A percentile compares a stretch with the other conserved stretches of the same genome.
These are phyloP conservation scores for Dactylella cylindrospora DNA, from an alignment of 2,329 filamentous ascomycete species.

Conservation along the genomic window DNA sequence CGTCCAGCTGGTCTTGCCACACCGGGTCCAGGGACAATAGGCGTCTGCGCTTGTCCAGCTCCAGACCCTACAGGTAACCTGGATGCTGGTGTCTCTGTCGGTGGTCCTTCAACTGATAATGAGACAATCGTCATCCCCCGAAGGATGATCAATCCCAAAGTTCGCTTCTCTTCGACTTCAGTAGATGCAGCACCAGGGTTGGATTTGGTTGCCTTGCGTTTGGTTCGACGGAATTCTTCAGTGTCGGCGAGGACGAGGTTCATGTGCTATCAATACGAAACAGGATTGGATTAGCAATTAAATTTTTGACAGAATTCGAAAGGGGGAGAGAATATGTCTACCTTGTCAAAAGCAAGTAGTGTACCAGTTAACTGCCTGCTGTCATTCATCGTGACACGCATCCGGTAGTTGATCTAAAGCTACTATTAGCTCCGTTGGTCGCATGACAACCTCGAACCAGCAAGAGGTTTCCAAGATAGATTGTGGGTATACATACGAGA, in stretches of 20 bases:
- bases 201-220: conserved; percentile 78
- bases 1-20: conserved; percentile 88
- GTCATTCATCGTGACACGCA: conserved; percentile 94
- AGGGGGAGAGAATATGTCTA: conserved; percentile 52
- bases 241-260: conserved; percentile 98
- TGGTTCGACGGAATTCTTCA: conserved; percentile 92
- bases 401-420: conserved; percentile 97
- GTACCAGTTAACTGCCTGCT: conserved; percentile 95
- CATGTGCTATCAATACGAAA: conserved; percentile 73
- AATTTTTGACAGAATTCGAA: conserved; percentile 42
- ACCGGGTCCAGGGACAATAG: conserved; percentile 79
- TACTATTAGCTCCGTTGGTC: conserved; percentile 17
- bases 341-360: conserved; percentile 98
- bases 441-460: conserved; percentile 3
- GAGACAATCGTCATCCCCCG: conserved; percentile 94
- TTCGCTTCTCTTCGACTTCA: conserved; percentile 94
- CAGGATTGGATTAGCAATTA: conserved; percentile 10
- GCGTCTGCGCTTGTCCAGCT: conserved; percentile 50
- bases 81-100: conserved; percentile 87
- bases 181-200: conserved; percentile 67
- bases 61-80: conserved; percentile 72
- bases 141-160: conserved; percentile 90
- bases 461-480: conserved; percentile 42
- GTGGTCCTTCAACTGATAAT: conserved; percentile 90
- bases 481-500: conserved; percentile 39